These are phyloP conservation scores for Phytophthora litchii DNA, from an alignment of 352 stramenopile genomes.

Conservation along the genomic window DNA sequence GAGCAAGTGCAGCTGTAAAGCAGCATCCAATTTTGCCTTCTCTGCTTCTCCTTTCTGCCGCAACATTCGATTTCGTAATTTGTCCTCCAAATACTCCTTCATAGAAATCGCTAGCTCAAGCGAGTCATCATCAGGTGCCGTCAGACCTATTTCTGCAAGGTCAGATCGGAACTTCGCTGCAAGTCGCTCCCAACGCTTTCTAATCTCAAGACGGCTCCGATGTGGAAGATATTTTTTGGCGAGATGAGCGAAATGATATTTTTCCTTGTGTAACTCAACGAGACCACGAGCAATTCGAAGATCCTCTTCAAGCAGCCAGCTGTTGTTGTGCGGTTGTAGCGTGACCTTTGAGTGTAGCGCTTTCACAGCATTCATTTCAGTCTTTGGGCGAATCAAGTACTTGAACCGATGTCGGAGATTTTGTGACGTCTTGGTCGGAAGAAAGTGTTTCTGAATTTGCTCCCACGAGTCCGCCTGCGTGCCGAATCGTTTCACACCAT, in stretches of 20 bases:
- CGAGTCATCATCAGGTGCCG: constrained; percentile 41
- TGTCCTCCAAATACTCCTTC: constrained; percentile 61
- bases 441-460: constrained; percentile 65
- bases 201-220: constrained; percentile 65
- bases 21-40: constrained; percentile 30
- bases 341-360: constrained; percentile 51
- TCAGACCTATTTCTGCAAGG: constrained; percentile 30
- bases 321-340: constrained; percentile 39
- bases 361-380: constrained; percentile 65
- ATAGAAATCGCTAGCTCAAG: constrained; percentile 58
- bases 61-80: constrained; percentile 42
- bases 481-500: constrained; percentile 73
- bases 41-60: constrained; percentile 28
- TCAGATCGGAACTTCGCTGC: constrained; percentile 38
- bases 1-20: constrained; percentile 34
- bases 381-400: constrained; percentile 71
- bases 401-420: constrained; percentile 70
- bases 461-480: constrained; percentile 55
- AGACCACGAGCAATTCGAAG: constrained; percentile 75
- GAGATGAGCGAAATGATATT: constrained; percentile 65
- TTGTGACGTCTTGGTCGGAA: constrained; percentile 58
- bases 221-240: constrained; percentile 67
- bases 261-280: constrained; percentile 67
- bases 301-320: constrained; percentile 84
- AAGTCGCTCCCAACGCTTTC: constrained; percentile 68